Conservation (phyloP, 805 yeast genomes). For the Isabelozyma gotoi region DNA sequence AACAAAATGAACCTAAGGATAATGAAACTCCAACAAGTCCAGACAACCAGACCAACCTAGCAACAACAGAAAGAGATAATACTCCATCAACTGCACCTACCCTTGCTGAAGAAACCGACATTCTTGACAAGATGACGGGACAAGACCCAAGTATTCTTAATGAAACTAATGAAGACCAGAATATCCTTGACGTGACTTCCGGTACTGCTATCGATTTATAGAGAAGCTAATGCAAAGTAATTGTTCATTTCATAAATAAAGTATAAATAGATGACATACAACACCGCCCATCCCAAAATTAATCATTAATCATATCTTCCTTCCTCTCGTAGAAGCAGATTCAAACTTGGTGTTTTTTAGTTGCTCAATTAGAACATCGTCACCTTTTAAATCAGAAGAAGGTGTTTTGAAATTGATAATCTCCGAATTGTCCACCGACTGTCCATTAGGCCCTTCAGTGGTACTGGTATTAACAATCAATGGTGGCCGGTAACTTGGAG, state of each 20-base stretch:
- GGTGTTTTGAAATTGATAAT: constrained; percentile 1
- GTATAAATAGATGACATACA: too few relatives aligned
- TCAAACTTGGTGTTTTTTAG: background rate
- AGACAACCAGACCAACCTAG: background rate
- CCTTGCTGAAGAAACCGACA: background rate
- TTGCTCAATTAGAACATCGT: background rate
- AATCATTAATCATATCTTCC: background rate
- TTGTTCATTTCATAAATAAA: background rate
- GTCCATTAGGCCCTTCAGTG: background rate
- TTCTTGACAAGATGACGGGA: too few relatives aligned
- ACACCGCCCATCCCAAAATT: background rate
- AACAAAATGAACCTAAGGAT: constrained; percentile 13
- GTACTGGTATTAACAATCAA: background rate
- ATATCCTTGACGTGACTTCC: too few relatives aligned
- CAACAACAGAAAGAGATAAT: background rate
- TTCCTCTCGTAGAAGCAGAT: background rate
- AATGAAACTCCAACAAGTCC: background rate
- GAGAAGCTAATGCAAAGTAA: too few relatives aligned
- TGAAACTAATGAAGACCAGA: background rate
- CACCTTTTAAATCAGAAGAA: background rate
- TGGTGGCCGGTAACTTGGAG: background rate
- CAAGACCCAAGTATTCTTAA: too few relatives aligned
- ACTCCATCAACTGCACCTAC: background rate
- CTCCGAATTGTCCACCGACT: background rate
- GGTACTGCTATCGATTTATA: background rate